Evolutionary conservation across 306 rosid species (phyloP).

Genomic region (Cucurbita argyrosperma): DNA sequence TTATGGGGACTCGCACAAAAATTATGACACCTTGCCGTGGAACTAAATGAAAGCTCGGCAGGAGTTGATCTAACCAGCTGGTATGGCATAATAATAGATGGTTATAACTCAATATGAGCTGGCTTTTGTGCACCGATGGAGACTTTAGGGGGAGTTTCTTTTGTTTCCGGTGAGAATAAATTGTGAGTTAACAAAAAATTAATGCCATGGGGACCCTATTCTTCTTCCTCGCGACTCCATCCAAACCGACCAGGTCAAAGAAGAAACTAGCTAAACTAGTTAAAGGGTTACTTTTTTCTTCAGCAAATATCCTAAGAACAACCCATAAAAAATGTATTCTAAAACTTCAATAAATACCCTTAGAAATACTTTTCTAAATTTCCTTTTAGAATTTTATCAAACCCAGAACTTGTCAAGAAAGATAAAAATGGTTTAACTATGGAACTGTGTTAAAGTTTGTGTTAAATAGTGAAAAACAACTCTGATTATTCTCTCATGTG

Average conservation of each 20-base stretch:
- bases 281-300: neutral
- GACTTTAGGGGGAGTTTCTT: neutral
- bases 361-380: neutral
- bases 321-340: neutral
- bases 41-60: neutral
- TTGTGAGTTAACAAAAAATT: neutral
- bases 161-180: neutral
- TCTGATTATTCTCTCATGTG: neutral
- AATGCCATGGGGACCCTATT: conserved; percentile 3
- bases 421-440: neutral
- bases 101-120: conserved; percentile 2
- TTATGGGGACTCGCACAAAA: neutral
- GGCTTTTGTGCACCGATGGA: neutral
- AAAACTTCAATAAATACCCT: neutral
- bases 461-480: neutral
- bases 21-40: neutral
- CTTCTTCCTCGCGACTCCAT: neutral
- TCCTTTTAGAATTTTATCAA: neutral
- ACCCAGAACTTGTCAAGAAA: neutral
- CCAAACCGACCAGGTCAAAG: neutral
- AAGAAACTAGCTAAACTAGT: neutral
- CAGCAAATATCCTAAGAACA: neutral
- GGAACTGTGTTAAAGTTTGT: neutral
- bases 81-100: neutral
- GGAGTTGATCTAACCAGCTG: neutral